Conservation (phyloP, 2,329 filamentous ascomycete genomes). For the Pezicula radicicola region DNA sequence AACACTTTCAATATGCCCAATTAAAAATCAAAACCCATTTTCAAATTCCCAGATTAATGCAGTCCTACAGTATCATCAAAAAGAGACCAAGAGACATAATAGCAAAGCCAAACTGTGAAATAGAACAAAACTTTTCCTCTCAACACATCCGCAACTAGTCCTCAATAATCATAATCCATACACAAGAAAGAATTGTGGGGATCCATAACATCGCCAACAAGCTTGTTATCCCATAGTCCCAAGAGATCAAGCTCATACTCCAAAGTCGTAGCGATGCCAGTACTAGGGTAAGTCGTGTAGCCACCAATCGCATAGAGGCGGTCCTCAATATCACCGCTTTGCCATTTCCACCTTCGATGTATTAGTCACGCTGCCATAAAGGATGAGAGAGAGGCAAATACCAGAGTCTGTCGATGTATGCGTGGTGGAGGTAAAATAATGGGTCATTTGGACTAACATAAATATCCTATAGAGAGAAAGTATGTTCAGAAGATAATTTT, state of each 20-base stretch:
- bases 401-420: conserved; percentile 18
- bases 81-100: too few relatives aligned
- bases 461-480: neutral
- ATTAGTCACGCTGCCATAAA: neutral
- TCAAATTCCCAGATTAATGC: too few relatives aligned
- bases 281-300: neutral
- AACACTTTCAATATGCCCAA: too few relatives aligned
- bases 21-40: too few relatives aligned
- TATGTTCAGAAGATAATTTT: neutral
- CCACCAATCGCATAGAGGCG: neutral
- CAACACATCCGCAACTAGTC: neutral
- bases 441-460: conserved; percentile 9
- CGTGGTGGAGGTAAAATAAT: conserved; percentile 18
- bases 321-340: neutral
- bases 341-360: neutral
- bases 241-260: neutral
- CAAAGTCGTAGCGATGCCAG: neutral
- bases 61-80: too few relatives aligned
- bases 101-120: too few relatives aligned
- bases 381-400: neutral
- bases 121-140: too few relatives aligned
- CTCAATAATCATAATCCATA: neutral
- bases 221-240: neutral
- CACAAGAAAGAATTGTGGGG: neutral
- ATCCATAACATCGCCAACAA: neutral